Evolutionary conservation across 164 flowering plant species (phyloP).

Genomic region (Kingdonia uniflora): DNA sequence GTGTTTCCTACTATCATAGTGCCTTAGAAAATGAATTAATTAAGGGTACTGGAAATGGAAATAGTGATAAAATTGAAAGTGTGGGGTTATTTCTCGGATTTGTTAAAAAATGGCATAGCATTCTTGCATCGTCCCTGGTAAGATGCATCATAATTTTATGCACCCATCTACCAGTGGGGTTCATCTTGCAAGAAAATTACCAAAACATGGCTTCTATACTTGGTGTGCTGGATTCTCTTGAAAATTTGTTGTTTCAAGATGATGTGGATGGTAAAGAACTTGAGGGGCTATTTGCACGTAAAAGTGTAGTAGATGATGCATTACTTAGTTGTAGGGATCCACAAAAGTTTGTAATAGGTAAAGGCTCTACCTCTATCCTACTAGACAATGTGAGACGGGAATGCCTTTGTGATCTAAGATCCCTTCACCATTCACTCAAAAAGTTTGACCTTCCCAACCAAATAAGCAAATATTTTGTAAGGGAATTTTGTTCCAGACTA

Average conservation of each 20-base stretch:
- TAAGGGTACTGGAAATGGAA: not conserved
- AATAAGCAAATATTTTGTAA: constrained; percentile 4
- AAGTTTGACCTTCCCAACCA: constrained; percentile 22
- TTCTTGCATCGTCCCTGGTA: constrained; percentile 15
- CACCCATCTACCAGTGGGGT: constrained; percentile 31
- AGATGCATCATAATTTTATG: constrained; percentile 27
- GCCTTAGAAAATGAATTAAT: constrained; percentile 24
- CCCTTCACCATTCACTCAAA: constrained; percentile 19
- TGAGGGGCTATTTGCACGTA: constrained; percentile 22
- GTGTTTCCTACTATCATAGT: constrained; percentile 24
- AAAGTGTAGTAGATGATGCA: constrained; percentile 1
- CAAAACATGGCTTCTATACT: constrained; percentile 17
- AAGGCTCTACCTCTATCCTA: not conserved
- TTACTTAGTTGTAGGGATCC: not conserved
- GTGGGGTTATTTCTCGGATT: constrained; percentile 31
- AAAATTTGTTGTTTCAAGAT: constrained; percentile 14
- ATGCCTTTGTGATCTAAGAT: constrained; percentile 19
- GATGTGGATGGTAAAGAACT: constrained; percentile 25
- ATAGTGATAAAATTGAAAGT: not conserved
- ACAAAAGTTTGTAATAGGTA: not conserved
- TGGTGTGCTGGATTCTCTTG: constrained; percentile 25
- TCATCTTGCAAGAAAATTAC: constrained; percentile 14
- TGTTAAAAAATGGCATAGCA: constrained; percentile 19
- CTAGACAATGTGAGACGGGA: constrained; percentile 15
- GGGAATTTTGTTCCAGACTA: constrained; percentile 17